Base-by-base conservation (phyloP, 306 rosid species). In the Amphicarpaea edgeworthii region DNA sequence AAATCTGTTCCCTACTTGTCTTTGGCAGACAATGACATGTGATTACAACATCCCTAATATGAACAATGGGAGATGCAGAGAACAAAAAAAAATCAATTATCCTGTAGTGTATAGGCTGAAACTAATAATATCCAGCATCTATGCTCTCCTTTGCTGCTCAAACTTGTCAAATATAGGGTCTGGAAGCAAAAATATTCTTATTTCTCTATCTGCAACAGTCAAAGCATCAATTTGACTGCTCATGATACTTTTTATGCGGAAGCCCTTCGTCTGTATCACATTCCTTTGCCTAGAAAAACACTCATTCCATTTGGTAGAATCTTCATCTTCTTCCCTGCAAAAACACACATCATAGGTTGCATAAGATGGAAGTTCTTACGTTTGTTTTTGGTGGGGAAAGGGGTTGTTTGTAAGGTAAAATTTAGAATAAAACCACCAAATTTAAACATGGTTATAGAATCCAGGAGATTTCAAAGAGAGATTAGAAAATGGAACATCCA, bases 191-290 rank as follows among this genome's bases (percentile, higher is more conserved):
- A 87, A 81, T 8, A 54, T 70, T 10, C 81, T 82, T 40, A 80
- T 75, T 43, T 85, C 86, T 43, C 46, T n/a, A 53, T 77, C 72
- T 37, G 84, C 70, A 49, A 80, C 89, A 46, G 43, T 72, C 21
- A 93, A 83, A 19, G 88, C 88, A 87, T 90, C 91, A 68, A 86
- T 77, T 40, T 54, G 79, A 75, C 86, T 88, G 86, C 96, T 90
- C 77, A 93, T 80, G 49, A 83, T 70, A 50, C 92, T 78, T 75
- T 53, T 68, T 26, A 87, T 62, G 47, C 50, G 84, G 19, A 85
- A 84, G 1, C 98, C 93, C 26, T 84, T 79, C 0, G 40, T 82
- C 76, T 54, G 55, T 81, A 91, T 83, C 50, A 66, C 79, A 37
- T 68, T 79, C 82, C 80, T 88, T 83, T 82, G 79, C 65, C 72